These are phyloP conservation scores for Calonectria multiphialidica DNA, from an alignment of 2,329 filamentous ascomycete species.

Conservation along the genomic window DNA sequence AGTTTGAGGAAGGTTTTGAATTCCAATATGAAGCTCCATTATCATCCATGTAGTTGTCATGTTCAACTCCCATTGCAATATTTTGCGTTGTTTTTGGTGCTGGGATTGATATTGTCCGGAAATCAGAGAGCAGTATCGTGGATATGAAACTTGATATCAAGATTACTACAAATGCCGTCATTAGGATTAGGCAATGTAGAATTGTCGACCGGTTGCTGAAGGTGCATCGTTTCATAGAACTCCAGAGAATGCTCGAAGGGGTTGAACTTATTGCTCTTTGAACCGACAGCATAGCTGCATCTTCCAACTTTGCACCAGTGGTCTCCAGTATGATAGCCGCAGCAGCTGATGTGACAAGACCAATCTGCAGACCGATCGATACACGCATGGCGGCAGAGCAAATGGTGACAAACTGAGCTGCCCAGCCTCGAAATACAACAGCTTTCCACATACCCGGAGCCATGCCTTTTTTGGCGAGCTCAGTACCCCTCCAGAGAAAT, in stretches of 20 bases:
- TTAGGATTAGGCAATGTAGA: not conserved
- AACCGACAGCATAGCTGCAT: conserved; percentile 3
- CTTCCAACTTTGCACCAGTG: not conserved
- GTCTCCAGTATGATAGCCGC: conserved; percentile 25
- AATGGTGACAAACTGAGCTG: conserved; percentile 10
- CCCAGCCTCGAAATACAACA: conserved; percentile 2
- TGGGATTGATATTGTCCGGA: not conserved
- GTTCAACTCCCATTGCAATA: not conserved
- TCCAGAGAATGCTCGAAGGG: conserved; percentile 11
- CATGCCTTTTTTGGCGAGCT: too few species aligned
- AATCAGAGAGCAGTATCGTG: conserved; percentile 25
- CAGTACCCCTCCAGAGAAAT: too few species aligned
- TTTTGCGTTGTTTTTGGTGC: not conserved
- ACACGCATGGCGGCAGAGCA: conserved; percentile 20
- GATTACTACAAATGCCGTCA: not conserved
- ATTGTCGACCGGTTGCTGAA: not conserved
- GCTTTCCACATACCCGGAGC: too few species aligned
- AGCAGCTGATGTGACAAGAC: conserved; percentile 12
- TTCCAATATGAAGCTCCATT: conserved; percentile 27
- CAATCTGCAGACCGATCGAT: conserved; percentile 7
- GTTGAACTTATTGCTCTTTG: not conserved
- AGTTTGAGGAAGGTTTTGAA: conserved; percentile 22
- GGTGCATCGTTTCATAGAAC: not conserved
- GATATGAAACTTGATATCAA: conserved; percentile 20
- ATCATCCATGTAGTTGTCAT: not conserved